These are phyloP conservation scores for Barnettozyma sucrosica DNA, from an alignment of 805 yeast species.

Conservation along the genomic window DNA sequence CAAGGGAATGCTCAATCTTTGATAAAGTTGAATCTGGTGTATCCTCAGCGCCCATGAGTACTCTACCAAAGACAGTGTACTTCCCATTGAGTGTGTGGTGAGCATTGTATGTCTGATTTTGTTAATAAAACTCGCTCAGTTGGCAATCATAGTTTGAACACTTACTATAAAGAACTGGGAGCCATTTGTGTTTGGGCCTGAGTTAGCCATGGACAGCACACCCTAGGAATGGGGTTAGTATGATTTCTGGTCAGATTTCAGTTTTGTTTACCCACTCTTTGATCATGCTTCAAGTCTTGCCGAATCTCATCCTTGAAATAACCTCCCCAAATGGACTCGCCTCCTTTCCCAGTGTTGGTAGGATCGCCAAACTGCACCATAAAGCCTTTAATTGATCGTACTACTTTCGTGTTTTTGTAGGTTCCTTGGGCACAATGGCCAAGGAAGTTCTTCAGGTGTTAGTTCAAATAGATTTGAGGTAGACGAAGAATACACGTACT, in stretches of 20 bases:
- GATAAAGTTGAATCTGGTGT: slow-evolving; percentile 25
- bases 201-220: slow-evolving; percentile 63
- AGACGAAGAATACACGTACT: slow-evolving; percentile 21
- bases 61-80: slow-evolving; percentile 75
- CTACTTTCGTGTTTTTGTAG: slow-evolving; percentile 50
- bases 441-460: slow-evolving; percentile 31
- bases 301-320: slow-evolving; percentile 76
- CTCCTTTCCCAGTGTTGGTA: slow-evolving; percentile 69
- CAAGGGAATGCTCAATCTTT: slow-evolving; percentile 22
- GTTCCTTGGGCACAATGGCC: slow-evolving; percentile 42
- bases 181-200: slow-evolving; percentile 62
- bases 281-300: slow-evolving; percentile 53
- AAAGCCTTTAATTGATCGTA: slow-evolving; percentile 64
- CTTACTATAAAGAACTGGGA: slow-evolving; percentile 58
- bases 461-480: neutral
- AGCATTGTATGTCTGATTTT: slow-evolving; percentile 58
- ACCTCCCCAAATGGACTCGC: slow-evolving; percentile 76
- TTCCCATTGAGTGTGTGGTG: slow-evolving; percentile 74
- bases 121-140: slow-evolving; percentile 3
- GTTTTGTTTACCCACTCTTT: slow-evolving; percentile 48
- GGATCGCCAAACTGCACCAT: slow-evolving; percentile 90
- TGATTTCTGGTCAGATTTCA: too few relatives aligned
- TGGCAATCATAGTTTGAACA: too few relatives aligned
- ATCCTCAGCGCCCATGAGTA: slow-evolving; percentile 44
- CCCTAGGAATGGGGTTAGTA: slow-evolving; percentile 30